phyloP scores from a whole-genome alignment of 805 yeast species.

The Saccharomycopsis sp. region DNA sequence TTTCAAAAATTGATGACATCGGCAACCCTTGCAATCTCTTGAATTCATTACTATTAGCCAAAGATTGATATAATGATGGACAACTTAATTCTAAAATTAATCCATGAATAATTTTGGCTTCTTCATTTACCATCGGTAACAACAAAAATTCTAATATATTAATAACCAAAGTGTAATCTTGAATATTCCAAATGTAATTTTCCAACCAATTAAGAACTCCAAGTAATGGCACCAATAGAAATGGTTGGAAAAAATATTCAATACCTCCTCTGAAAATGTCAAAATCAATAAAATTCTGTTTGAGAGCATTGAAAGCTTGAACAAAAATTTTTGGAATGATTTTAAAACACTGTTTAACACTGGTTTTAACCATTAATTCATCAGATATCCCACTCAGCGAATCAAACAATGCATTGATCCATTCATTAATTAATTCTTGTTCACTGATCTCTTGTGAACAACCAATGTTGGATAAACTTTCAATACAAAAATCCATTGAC shows the following conservation, averaged over 20 bases:
- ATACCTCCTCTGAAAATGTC: constrained; percentile 68
- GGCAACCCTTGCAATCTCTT: too few relatives aligned
- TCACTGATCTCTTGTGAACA: constrained; percentile 1
- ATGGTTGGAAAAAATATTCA: constrained; percentile 81
- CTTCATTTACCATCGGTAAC: constrained; percentile 30
- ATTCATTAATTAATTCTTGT: constrained; percentile 42
- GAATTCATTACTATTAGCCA: neutral
- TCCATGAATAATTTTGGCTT: constrained; percentile 19
- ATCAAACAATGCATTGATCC: constrained; percentile 79
- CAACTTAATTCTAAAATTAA: constrained; percentile 15
- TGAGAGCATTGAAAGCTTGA: constrained; percentile 60
- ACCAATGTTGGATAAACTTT: constrained; percentile 15
- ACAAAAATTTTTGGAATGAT: constrained; percentile 69
- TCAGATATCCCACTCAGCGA: constrained; percentile 77
- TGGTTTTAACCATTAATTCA: constrained; percentile 60
- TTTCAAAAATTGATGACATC: constrained; percentile 5
- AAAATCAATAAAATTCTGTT: constrained; percentile 46
- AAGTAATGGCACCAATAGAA: constrained; percentile 50
- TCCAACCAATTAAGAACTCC: constrained; percentile 48
- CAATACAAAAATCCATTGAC: constrained; percentile 8
- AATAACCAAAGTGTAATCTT: constrained; percentile 31
- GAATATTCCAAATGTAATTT: constrained; percentile 33
- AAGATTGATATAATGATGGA: constrained; percentile 11
- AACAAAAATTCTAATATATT: constrained; percentile 35
- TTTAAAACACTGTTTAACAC: constrained; percentile 58